Base-by-base conservation (phyloP, 164 flowering plant species). In the Vitis labrusca region DNA sequence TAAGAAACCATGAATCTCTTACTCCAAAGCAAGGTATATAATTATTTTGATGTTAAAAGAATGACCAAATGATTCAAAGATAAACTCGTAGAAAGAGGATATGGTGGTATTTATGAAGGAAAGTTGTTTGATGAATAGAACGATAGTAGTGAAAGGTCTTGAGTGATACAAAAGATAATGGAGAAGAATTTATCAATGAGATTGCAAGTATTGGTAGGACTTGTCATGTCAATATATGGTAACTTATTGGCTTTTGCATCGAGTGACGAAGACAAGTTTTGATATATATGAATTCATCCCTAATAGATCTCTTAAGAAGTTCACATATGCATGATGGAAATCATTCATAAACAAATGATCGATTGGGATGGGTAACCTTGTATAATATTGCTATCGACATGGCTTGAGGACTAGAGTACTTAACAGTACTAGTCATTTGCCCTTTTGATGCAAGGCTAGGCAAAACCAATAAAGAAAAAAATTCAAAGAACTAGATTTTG, bases 21-120 rank as follows among this genome's bases (percentile, higher is more conserved):
- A 2, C 27, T 23, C 27, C 1, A 23, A 23, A 23, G 27, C 27
- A 23, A 23, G 1, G 0, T 23, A 23, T 23, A 23, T 23, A 23
- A 23, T 23, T 23, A 23, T 23, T 23, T 23, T 23, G 27, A 23
- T 23, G 27, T 23, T 23, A 23, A 23, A 23, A 23, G 27, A 23
- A 23, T 23, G 2, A 23, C 2, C 27, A 23, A 23, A 1, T 23
- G 27, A 23, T 23, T 23, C 27, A 23, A 23, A 23, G 27, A 23
- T 23, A 23, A 23, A 23, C 27, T 23, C 27, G 2, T 0, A 0
- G 27, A 67, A 57, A 55, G 70, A 60, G 85, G 81, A 5, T 84
- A 65, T 71, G 88, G 81, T 3, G 8, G 73, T 23, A 86, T 85
- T 0, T 85, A 50, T 61, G 79, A 77, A 66, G 88, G 88, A 52